Evolutionary conservation across 2,329 filamentous ascomycete species (phyloP), one percentile per base, ranked within the genome.

Genomic region (Cercospora sp.): DNA sequence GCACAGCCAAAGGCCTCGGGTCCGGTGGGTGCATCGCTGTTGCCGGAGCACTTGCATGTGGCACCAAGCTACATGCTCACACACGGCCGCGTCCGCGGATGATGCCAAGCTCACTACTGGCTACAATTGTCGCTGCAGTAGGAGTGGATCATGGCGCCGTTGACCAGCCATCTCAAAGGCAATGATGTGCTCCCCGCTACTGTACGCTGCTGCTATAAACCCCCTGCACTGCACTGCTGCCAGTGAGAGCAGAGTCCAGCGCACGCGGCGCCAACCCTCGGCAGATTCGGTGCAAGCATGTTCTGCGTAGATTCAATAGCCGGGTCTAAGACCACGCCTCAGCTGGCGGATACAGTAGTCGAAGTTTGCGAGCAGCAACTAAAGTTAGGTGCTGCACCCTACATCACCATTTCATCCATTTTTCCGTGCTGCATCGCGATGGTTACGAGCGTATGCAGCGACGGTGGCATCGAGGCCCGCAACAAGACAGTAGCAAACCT

Each of bases 11-110:
- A 42, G 20, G 59, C 59, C 20, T 36, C 59, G 59, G 59, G n/a
- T 59, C 57, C 33, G 57, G 57, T 59, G 57, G 28, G 36, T 31
- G 33, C 57, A 59, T 59, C 20, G 57, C 53, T n/a, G 30, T 7
- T 30, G 30, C 28, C 28, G 26, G 40, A n/a, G 61, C 30, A 28
- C n/a, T 42, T 65, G 59, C 58, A 62, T 62, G 66, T 62, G 61
- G 66, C 66, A 57, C 61, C 31, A 58, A 40, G 53, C 53, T 57
- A n/a, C 53, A 58, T 58, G 3, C 26, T 9, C 18, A 30, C 26
- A 28, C 9, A 10, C 20, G 33, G 33, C 33, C 33, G 33, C 33
- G 33, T 40, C 33, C 33, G 33, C 33, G 33, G 33, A 26, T n/a
- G 16, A n/a, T 42, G 48, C 48, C 20, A 53, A 28, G 48, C 48